phyloP scores from a whole-genome alignment of 1,284 basidiomycete genomes.

The Stygiomarasmius scandens region DNA sequence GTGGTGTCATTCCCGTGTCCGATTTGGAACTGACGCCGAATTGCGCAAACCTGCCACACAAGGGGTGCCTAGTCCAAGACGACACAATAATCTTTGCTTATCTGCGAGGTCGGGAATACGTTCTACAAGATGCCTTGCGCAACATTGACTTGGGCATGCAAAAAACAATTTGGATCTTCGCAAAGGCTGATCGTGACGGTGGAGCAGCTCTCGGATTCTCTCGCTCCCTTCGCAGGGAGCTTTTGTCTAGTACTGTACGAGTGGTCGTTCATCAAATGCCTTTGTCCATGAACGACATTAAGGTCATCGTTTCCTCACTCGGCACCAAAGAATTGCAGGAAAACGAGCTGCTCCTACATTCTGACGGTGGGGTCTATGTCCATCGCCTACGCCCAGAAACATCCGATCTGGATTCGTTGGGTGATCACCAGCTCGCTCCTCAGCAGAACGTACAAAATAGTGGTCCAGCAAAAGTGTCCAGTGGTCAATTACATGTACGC shows the following conservation, averaged over 20 bases:
- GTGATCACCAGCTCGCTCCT: too few relatives aligned
- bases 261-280: neutral
- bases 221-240: constrained; percentile 3
- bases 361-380: neutral
- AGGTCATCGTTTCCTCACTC: neutral
- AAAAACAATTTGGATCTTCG: constrained; percentile 22
- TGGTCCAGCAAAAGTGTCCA: neutral
- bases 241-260: neutral
- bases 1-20: neutral
- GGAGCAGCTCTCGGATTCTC: constrained; percentile 21
- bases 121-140: neutral
- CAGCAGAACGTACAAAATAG: neutral
- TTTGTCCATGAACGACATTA: neutral
- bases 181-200: constrained; percentile 14
- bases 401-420: too few relatives aligned
- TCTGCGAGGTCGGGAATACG: neutral
- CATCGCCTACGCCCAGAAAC: neutral
- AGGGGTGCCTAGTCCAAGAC: neutral
- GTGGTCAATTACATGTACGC: neutral
- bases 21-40: neutral
- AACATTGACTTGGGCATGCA: constrained; percentile 18
- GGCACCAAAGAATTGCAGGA: neutral
- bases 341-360: neutral
- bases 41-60: neutral
- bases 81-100: neutral